phyloP scores from a whole-genome alignment of 1,284 basidiomycete genomes.

The Mycena citricolor region DNA sequence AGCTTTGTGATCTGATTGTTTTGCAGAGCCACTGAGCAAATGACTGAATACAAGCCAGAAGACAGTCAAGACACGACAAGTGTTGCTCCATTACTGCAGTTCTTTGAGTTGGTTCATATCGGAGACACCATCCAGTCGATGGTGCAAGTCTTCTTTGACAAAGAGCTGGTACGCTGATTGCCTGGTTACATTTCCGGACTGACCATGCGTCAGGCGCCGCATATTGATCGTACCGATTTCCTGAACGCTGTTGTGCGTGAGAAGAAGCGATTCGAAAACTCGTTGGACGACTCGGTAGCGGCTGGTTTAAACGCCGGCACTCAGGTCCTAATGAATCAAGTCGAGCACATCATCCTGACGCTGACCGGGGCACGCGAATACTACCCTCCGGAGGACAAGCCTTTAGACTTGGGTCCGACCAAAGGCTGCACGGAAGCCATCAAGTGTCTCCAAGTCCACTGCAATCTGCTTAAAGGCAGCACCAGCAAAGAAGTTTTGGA shows the following conservation, averaged over 20 bases:
- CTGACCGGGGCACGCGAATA: conserved; percentile 87
- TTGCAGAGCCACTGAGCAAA: conserved; percentile 76
- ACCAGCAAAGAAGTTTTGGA: conserved; percentile 96
- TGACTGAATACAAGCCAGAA: conserved; percentile 84
- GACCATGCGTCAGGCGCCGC: conserved; percentile 55
- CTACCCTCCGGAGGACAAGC: conserved; percentile 78
- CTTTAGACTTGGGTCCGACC: conserved; percentile 81
- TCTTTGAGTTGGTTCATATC: conserved; percentile 96
- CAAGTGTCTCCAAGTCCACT: conserved; percentile 85
- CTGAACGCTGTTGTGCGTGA: conserved; percentile 91
- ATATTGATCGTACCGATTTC: conserved; percentile 93
- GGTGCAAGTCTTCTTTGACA: conserved; percentile 97
- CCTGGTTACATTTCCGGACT: conserved; percentile 1
- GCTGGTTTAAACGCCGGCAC: conserved; percentile 92
- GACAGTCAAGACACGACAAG: conserved; percentile 77
- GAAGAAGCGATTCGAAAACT: conserved; percentile 94
- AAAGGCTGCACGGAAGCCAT: conserved; percentile 85
- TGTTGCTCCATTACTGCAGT: conserved; percentile 91
- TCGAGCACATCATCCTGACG: conserved; percentile 89
- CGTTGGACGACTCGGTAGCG: conserved; percentile 91
- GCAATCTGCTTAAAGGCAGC: conserved; percentile 86
- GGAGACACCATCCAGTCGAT: conserved; percentile 98
- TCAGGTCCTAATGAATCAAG: conserved; percentile 95
- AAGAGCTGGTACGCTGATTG: conserved; percentile 68
- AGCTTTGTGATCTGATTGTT: conserved; percentile 2